Conservation (phyloP, 306 rosid species). For the Urtica urens region DNA sequence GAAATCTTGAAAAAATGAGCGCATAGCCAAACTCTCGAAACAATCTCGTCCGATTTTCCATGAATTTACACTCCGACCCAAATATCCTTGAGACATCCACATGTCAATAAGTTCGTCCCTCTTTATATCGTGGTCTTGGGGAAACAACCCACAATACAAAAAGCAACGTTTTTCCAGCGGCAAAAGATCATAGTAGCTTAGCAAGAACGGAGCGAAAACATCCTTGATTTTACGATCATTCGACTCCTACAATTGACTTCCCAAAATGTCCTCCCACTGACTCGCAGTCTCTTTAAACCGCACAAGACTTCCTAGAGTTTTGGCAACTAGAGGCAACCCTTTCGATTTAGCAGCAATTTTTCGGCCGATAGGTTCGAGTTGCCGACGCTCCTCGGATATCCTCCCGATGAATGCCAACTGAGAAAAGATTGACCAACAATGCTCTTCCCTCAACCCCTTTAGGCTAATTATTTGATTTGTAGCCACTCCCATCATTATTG, state of each 20-base stretch:
- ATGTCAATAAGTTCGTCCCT: not conserved
- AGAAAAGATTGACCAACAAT: slow-evolving; percentile 4
- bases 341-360: slow-evolving; percentile 8
- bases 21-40: slow-evolving; percentile 1
- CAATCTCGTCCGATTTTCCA: not conserved
- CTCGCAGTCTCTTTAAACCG: not conserved
- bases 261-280: slow-evolving; percentile 3
- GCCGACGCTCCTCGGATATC: not conserved
- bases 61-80: not conserved
- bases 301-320: slow-evolving; percentile 7
- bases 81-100: slow-evolving; percentile 13
- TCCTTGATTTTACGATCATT: not conserved
- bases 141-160: not conserved
- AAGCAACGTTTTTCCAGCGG: not conserved
- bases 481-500: not conserved
- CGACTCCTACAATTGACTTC: not conserved
- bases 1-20: slow-evolving; percentile 9
- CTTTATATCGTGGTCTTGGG: not conserved
- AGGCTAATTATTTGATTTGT: not conserved
- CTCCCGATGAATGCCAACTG: slow-evolving; percentile 1
- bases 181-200: slow-evolving; percentile 10
- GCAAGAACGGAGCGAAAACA: slow-evolving; percentile 1
- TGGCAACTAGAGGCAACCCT: slow-evolving; percentile 16
- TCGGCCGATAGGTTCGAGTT: slow-evolving; percentile 1
- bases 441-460: not conserved